These are phyloP conservation scores for Allantophomopsis cytisporea DNA, from an alignment of 2,329 filamentous ascomycete genomes.

Conservation along the genomic window DNA sequence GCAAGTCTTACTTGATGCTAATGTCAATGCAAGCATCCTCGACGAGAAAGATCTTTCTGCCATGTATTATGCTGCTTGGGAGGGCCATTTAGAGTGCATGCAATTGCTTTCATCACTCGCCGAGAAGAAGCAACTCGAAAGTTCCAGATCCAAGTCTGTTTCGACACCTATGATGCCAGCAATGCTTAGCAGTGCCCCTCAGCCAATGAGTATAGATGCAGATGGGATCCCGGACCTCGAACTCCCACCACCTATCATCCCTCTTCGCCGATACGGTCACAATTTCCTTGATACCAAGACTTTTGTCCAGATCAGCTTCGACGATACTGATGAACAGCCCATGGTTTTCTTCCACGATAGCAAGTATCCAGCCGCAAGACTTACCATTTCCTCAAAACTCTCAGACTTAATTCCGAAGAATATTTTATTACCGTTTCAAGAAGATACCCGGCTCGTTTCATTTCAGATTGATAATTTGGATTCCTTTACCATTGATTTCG, in stretches of 20 bases:
- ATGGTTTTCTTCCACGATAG: conserved; percentile 94
- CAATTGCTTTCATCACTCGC: conserved; percentile 54
- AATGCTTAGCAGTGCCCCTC: conserved; percentile 22
- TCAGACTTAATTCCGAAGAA: conserved; percentile 96
- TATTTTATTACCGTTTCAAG: conserved; percentile 87
- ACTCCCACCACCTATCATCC: conserved; percentile 90
- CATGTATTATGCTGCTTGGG: conserved; percentile 98
- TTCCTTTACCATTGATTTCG: conserved; percentile 89
- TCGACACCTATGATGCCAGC: conserved; percentile 18
- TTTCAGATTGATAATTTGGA: conserved; percentile 94
- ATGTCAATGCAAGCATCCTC: conserved; percentile 63
- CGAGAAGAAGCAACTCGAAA: conserved; percentile 2
- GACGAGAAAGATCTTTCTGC: conserved; percentile 91
- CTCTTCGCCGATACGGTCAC: conserved; percentile 85
- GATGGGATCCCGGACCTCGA: conserved; percentile 89
- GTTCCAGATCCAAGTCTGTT: conserved; percentile 5
- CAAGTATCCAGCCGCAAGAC: conserved; percentile 86
- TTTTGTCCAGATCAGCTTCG: conserved; percentile 85
- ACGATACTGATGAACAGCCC: conserved; percentile 58
- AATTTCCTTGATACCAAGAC: conserved; percentile 98
- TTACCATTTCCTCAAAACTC: conserved; percentile 93
- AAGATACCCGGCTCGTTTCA: conserved; percentile 84
- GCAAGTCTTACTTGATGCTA: conserved; percentile 64
- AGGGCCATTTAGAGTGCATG: conserved; percentile 93
- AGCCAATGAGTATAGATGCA: conserved; percentile 56